Percentiles rank a stretch among this genome's conserved stretches.
phyloP scores from a whole-genome alignment of 1,139 yeast species.

The Blastobotrys arbuscula region DNA sequence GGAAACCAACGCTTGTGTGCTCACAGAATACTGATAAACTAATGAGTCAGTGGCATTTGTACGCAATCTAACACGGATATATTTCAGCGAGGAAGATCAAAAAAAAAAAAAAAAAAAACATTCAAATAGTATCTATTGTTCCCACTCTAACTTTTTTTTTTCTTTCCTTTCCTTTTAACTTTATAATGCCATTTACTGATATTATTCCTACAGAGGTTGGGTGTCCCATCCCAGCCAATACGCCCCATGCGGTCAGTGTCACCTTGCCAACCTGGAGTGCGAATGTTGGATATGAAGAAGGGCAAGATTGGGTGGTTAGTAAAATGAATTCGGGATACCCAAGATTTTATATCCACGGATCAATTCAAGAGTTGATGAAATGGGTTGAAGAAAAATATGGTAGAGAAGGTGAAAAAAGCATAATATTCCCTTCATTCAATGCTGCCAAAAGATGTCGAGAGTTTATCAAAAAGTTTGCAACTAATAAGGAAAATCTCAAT shows the following conservation, averaged over 20 bases:
- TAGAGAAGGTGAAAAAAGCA: constrained; percentile 62
- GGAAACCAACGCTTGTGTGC: no score
- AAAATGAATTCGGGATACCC: constrained; percentile 89
- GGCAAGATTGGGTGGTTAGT: constrained; percentile 73
- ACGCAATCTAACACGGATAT: no score
- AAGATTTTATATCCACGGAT: constrained; percentile 71
- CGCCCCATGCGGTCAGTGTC: constrained; percentile 90
- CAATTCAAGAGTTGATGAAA: constrained; percentile 47
- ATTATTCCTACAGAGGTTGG: constrained; percentile 53
- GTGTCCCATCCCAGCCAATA: constrained; percentile 78
- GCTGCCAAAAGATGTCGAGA: constrained; percentile 84
- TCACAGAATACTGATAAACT: no score
- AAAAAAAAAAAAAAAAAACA: no score
- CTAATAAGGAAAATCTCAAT: constrained; percentile 31
- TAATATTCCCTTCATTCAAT: constrained; percentile 71
- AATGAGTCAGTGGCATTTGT: no score
- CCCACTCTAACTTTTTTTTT: no score
- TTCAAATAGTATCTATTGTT: no score
- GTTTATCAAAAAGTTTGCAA: constrained; percentile 46
- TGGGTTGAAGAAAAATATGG: constrained; percentile 54
- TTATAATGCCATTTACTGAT: constrained; percentile 25
- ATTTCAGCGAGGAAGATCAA: no score
- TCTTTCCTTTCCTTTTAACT: background rate
- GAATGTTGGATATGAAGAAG: constrained; percentile 87
- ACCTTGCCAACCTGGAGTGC: constrained; percentile 94